Evolutionary conservation across 2,329 filamentous ascomycete genomes (phyloP).

Genomic region (Colletotrichum sp.): DNA sequence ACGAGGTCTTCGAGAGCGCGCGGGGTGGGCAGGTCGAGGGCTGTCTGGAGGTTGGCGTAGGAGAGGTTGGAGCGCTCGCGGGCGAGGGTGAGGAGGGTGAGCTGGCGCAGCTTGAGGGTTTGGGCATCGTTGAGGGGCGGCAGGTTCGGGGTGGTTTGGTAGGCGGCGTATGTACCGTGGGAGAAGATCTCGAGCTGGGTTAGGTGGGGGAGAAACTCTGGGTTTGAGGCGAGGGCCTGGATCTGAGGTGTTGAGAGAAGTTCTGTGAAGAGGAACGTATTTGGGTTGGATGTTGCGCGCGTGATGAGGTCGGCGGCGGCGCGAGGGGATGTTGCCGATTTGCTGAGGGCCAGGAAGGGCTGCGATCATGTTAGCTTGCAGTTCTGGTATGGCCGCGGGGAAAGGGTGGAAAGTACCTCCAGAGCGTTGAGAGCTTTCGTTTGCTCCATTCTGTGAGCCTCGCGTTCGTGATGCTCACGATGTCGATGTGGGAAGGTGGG

Average conservation of each 20-base stretch:
- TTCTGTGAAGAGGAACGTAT: slow-evolving; percentile 93
- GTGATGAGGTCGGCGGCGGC: slow-evolving; percentile 85
- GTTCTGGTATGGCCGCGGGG: background rate
- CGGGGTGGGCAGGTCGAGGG: slow-evolving; percentile 69
- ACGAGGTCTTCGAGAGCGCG: slow-evolving; percentile 85
- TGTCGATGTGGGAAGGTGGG: background rate
- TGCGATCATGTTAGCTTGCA: slow-evolving; percentile 49
- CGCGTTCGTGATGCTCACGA: background rate
- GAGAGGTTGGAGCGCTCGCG: slow-evolving; percentile 70
- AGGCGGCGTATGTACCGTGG: slow-evolving; percentile 86
- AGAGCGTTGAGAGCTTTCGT: slow-evolving; percentile 69
- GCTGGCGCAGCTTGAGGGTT: slow-evolving; percentile 84
- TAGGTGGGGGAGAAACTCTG: slow-evolving; percentile 69
- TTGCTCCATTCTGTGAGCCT: slow-evolving; percentile 69
- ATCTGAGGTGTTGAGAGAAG: slow-evolving; percentile 84
- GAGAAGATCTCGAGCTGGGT: slow-evolving; percentile 87
- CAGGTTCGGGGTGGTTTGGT: slow-evolving; percentile 58
- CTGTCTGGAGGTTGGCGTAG: slow-evolving; percentile 71
- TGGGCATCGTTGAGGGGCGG: slow-evolving; percentile 77
- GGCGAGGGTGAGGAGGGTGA: slow-evolving; percentile 85
- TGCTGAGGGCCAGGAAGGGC: slow-evolving; percentile 90
- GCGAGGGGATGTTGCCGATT: slow-evolving; percentile 82
- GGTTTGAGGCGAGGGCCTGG: slow-evolving; percentile 68
- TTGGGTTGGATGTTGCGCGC: slow-evolving; percentile 86
- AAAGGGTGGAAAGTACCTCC: slow-evolving; percentile 48